Percentiles rank a stretch among this genome's conserved stretches.
Conservation (phyloP, 2,329 filamentous ascomycete species). For the Hymenoscyphus fructigenus region DNA sequence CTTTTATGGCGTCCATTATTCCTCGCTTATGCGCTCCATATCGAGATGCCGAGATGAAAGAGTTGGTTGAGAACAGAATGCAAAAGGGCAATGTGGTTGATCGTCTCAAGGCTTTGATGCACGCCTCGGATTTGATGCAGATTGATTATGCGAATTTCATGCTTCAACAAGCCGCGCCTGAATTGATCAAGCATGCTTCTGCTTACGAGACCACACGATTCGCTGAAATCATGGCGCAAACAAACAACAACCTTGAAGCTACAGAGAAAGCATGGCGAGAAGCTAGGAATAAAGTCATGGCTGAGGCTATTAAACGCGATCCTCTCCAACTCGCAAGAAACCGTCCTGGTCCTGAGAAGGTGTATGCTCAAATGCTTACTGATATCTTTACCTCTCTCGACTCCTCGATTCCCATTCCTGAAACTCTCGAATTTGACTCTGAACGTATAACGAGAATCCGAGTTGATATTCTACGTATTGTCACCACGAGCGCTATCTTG, state of each 20-base stretch:
- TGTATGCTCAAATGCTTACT: conserved; percentile 74
- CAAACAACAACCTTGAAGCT: conserved; percentile 50
- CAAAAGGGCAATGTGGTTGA: conserved; percentile 66
- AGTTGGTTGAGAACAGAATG: conserved; percentile 62
- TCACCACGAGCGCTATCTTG: conserved; percentile 71
- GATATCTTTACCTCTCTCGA: conserved; percentile 71
- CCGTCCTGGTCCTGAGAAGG: conserved; percentile 64
- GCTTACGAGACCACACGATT: conserved; percentile 76
- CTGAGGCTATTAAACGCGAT: conserved; percentile 67
- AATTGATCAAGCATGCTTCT: conserved; percentile 67
- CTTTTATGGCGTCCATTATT: conserved; percentile 70
- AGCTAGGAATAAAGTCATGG: conserved; percentile 62
- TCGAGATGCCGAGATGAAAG: conserved; percentile 73
- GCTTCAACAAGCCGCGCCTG: conserved; percentile 68
- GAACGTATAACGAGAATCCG: conserved; percentile 61
- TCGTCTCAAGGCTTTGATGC: conserved; percentile 71
- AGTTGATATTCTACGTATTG: conserved; percentile 60
- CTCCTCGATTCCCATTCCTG: conserved; percentile 59
- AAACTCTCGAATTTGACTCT: conserved; percentile 70
- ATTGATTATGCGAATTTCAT: conserved; percentile 83
- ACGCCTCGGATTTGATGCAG: conserved; percentile 74
- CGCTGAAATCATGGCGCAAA: conserved; percentile 61
- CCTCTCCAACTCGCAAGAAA: conserved; percentile 62
- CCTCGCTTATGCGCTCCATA: conserved; percentile 80
- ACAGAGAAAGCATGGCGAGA: conserved; percentile 67